Evolutionary conservation across 169 alveolate species (phyloP).

Genomic region (Perkinsus marinus): DNA sequence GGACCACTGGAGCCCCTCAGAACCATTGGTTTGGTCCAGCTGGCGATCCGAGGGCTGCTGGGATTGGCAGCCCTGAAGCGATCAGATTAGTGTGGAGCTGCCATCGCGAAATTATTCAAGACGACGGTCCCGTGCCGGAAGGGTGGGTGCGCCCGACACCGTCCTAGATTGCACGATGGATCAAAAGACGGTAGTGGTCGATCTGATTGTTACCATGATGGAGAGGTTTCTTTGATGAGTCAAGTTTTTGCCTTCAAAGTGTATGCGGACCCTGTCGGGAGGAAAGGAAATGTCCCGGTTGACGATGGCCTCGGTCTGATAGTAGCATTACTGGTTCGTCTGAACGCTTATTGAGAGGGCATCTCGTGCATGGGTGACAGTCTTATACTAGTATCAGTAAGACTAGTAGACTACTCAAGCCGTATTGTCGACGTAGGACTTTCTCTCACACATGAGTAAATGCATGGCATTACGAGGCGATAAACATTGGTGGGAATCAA

Average conservation of each 20-base stretch:
- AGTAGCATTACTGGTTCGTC: no score
- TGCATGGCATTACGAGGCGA: no score
- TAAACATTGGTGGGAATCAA: no score
- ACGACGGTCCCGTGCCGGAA: conserved; percentile 46
- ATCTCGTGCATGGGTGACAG: no score
- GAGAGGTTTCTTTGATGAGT: neutral
- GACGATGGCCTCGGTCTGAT: no score
- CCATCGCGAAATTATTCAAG: conserved; percentile 66
- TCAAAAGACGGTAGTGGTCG: neutral
- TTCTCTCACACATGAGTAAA: no score
- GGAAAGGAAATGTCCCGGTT: no score
- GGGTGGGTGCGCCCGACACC: conserved; percentile 35
- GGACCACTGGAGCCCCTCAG: conserved; percentile 81
- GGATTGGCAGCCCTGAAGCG: conserved; percentile 73
- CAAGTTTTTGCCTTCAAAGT: neutral
- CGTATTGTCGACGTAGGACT: no score
- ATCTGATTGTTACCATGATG: neutral
- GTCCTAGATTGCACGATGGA: neutral
- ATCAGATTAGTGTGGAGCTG: conserved; percentile 57
- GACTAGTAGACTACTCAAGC: no score
- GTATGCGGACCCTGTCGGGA: no score
- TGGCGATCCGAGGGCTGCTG: conserved; percentile 74
- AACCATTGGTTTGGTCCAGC: conserved; percentile 78
- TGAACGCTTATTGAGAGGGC: no score
- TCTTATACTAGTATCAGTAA: no score